Conservation (phyloP, 179 eudicot genomes). For the Silene vulgaris region DNA sequence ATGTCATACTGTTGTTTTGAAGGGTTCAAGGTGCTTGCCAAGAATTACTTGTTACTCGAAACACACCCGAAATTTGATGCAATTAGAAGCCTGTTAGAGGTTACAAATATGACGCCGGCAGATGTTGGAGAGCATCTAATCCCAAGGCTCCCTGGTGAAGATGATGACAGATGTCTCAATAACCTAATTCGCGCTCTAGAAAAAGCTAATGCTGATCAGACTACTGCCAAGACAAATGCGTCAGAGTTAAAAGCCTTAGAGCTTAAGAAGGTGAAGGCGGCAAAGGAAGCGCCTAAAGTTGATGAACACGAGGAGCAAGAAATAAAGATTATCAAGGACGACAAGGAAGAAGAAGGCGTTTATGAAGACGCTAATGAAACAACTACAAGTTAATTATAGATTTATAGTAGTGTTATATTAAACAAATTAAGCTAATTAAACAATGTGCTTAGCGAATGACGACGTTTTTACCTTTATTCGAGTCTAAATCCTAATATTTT, state of each 20-base stretch:
- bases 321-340: neutral
- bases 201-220: constrained; percentile 20
- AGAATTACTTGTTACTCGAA: constrained; percentile 33
- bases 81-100: constrained; percentile 21
- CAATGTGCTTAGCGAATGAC: too few relatives aligned
- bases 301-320: neutral
- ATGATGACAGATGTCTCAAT: constrained; percentile 23
- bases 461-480: too few relatives aligned
- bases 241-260: neutral
- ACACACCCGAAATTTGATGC: constrained; percentile 26
- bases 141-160: constrained; percentile 27
- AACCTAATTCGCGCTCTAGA: constrained; percentile 29
- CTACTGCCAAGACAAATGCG: neutral
- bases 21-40: constrained; percentile 38
- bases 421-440: too few relatives aligned
- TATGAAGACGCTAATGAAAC: neutral
- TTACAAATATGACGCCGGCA: constrained; percentile 35
- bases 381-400: too few relatives aligned
- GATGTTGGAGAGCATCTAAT: constrained; percentile 34
- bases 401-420: too few relatives aligned
- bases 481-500: too few relatives aligned
- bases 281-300: neutral
- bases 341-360: too few relatives aligned
- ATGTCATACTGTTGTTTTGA: constrained; percentile 27
- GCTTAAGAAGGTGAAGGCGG: neutral